phyloP scores from a whole-genome alignment of 164 flowering plant genomes.

The Malania oleifera region DNA sequence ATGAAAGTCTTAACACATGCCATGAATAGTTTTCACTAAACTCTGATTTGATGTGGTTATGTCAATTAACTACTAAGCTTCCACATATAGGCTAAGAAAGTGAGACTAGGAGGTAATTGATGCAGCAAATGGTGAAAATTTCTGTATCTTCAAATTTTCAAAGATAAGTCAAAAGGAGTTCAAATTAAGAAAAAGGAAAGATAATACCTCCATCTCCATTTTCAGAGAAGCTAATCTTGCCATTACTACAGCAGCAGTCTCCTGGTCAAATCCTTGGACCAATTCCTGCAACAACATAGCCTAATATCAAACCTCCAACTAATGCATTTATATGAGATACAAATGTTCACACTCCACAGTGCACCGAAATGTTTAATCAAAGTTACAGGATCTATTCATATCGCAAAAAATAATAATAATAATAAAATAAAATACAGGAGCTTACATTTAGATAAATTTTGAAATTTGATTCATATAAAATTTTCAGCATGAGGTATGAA shows the following conservation, averaged over 20 bases:
- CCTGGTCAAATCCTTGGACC: constrained; percentile 94
- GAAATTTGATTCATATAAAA: no score
- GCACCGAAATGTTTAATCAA: no score
- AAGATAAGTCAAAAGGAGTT: neutral
- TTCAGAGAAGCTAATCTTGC: constrained; percentile 81
- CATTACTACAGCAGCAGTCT: constrained; percentile 93
- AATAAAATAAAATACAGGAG: no score
- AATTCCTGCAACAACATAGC: constrained; percentile 59
- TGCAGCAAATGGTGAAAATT: neutral
- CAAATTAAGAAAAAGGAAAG: neutral
- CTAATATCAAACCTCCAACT: neutral
- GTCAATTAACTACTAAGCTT: neutral
- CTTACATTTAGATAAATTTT: no score
- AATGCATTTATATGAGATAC: no score
- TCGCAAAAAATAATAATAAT: no score
- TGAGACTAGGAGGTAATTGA: neutral
- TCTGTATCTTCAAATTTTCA: neutral
- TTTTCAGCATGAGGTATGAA: neutral
- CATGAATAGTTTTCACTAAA: no score
- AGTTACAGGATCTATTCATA: no score
- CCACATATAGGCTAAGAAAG: neutral
- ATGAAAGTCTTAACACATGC: no score
- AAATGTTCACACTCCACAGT: no score
- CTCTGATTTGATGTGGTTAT: neutral
- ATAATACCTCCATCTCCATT: constrained; percentile 94